These are phyloP conservation scores for Monosporascus sp. DNA, from an alignment of 2,329 filamentous ascomycete species.

Conservation along the genomic window DNA sequence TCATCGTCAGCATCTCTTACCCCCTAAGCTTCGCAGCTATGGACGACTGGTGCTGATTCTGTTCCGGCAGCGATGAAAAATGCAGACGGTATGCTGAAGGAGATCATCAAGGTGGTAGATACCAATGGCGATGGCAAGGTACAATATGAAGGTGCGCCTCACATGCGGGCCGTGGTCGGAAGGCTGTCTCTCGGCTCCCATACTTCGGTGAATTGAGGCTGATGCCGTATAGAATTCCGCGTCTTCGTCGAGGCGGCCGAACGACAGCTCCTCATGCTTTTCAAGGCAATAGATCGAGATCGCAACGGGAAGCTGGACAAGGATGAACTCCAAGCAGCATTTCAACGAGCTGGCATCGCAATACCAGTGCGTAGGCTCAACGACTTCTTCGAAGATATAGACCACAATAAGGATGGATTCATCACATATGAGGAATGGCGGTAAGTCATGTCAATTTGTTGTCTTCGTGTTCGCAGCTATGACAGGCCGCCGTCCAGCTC, in stretches of 20 bases:
- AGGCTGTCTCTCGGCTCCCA: not conserved
- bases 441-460: slow-evolving; percentile 47
- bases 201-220: slow-evolving; percentile 4
- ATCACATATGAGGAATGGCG: slow-evolving; percentile 96
- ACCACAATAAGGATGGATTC: slow-evolving; percentile 78
- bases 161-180: too few relatives aligned
- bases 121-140: slow-evolving; percentile 84
- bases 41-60: slow-evolving; percentile 10
- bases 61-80: slow-evolving; percentile 67
- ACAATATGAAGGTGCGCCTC: slow-evolving; percentile 68
- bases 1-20: slow-evolving; percentile 61
- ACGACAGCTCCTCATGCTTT: slow-evolving; percentile 73
- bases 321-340: slow-evolving; percentile 74
- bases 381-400: slow-evolving; percentile 84
- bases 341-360: slow-evolving; percentile 69
- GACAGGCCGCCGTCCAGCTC: too few relatives aligned
- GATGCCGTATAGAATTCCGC: slow-evolving; percentile 65
- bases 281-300: slow-evolving; percentile 81
- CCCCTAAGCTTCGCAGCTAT: slow-evolving; percentile 1
- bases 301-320: slow-evolving; percentile 82
- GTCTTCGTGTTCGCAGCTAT: too few relatives aligned
- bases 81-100: slow-evolving; percentile 76
- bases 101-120: slow-evolving; percentile 78
- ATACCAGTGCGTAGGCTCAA: slow-evolving; percentile 73
- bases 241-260: slow-evolving; percentile 85